Evolutionary conservation across 1,284 basidiomycete species (phyloP), one percentile per base, ranked within the genome.

Genomic region (Coniophora puteana): DNA sequence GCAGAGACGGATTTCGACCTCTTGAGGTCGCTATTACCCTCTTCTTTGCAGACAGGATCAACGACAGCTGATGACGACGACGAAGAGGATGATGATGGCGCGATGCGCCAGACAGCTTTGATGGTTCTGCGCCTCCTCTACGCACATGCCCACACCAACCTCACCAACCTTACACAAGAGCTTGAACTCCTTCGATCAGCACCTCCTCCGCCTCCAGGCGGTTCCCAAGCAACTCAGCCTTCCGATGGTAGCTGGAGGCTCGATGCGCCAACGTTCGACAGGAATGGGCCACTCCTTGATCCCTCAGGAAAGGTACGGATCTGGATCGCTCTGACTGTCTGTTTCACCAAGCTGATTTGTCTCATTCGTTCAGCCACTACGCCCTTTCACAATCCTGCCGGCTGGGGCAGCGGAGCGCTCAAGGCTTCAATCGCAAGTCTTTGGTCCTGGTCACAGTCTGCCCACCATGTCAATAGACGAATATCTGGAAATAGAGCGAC

Each of bases 381-480:
- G 84, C 36, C 90, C 93, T 5, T 96, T 97, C 62, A 93, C 88
- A 0, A 93, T 97, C 48, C 70, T 96, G n/a, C 89, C 91, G 2
- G 76, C 83, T 2, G 73, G 76, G 18, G 65, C 70, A 25, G 63
- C 74, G 3, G 78, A 89, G 47, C 80, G 91, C 40, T 73, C 83
- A 31, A 74, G 82, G 22, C 56, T 95, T 7, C 81, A 84, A 54
- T 65, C 74, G 0, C 80, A 90, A 55, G 93, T 98, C 3, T 99
- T 98, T 67, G 77, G 83, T 12, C 78, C 90, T 4, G 79, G 78
- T n/a, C 82, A 97, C 60, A 78, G 87, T 17, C 69, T 99, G 22
- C 95, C 95, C 3, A 95, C 92, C 0, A 98, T 99, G 96, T 80
- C 87, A 1, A 83, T 99, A 51, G 95, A 99, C 57, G 90, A 99